phyloP scores from a whole-genome alignment of 257 asterid genomes.

The Jacaranda copaia region DNA sequence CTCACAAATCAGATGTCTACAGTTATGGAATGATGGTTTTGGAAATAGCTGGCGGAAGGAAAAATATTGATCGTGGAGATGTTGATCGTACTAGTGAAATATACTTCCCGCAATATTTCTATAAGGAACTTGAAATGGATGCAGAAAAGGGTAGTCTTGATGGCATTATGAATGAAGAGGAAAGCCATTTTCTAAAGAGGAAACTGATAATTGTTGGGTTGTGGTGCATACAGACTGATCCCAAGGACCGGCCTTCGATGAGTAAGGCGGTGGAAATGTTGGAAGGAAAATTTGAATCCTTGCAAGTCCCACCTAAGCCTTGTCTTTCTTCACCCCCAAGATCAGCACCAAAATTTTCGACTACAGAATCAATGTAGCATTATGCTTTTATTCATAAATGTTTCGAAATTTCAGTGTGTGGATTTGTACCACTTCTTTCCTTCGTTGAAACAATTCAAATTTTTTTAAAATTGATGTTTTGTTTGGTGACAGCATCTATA shows the following conservation, averaged over 20 bases:
- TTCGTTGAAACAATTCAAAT: too few species aligned
- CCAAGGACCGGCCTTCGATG: conserved; percentile 38
- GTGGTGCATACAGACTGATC: conserved; percentile 50
- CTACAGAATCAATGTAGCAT: background rate
- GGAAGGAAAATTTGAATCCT: conserved; percentile 33
- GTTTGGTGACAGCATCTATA: too few species aligned
- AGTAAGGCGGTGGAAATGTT: conserved; percentile 45
- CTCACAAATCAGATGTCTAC: conserved; percentile 50
- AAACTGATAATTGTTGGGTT: conserved; percentile 43
- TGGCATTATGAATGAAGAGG: background rate
- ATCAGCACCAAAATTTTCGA: background rate
- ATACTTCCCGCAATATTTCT: too few species aligned
- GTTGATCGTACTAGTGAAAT: too few species aligned
- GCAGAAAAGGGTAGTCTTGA: too few species aligned
- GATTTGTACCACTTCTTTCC: too few species aligned
- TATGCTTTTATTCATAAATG: too few species aligned
- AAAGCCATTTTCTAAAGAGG: conserved; percentile 14
- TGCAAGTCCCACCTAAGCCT: conserved; percentile 46
- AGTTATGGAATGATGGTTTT: conserved; percentile 51
- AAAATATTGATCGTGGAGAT: conserved; percentile 12
- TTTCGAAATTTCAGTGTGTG: too few species aligned
- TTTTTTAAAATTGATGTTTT: too few species aligned
- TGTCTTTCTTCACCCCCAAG: conserved; percentile 29
- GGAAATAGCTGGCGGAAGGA: conserved; percentile 50
- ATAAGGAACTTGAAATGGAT: too few species aligned